A percentile compares a stretch with the other conserved stretches of the same genome.
Evolutionary conservation across 768 basidiomycete genomes (phyloP).

Genomic region (Zangia roseola): DNA sequence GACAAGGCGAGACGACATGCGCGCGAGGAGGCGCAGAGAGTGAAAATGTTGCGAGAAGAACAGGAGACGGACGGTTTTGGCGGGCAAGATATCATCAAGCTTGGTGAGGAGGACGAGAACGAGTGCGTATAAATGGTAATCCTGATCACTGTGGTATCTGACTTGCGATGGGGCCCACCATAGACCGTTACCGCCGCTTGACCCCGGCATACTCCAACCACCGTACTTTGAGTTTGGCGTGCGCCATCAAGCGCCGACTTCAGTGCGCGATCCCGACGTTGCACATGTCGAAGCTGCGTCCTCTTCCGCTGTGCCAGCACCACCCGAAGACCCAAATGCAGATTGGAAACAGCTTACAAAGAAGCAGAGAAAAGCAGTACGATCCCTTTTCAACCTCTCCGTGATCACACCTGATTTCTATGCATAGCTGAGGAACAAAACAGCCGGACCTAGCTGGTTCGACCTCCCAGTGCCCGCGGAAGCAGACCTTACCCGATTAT

Average conservation of each 20-base stretch:
- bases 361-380: constrained; percentile 68
- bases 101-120: constrained; percentile 37
- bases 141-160: neutral
- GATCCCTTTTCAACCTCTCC: constrained; percentile 12
- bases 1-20: constrained; percentile 59
- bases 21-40: constrained; percentile 29
- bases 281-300: constrained; percentile 51
- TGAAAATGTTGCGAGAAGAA: constrained; percentile 26
- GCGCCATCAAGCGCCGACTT: constrained; percentile 43
- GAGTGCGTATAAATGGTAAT: constrained; percentile 29
- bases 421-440: constrained; percentile 61
- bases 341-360: constrained; percentile 71
- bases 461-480: constrained; percentile 82
- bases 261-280: constrained; percentile 61
- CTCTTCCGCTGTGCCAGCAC: constrained; percentile 52
- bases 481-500: constrained; percentile 71
- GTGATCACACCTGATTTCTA: neutral
- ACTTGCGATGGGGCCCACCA: neutral
- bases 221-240: constrained; percentile 61
- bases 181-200: constrained; percentile 61
- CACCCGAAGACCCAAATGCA: constrained; percentile 60
- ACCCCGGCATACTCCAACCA: constrained; percentile 62
- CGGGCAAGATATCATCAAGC: constrained; percentile 54
- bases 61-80: constrained; percentile 30
- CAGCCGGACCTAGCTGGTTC: constrained; percentile 83